These are phyloP conservation scores for Benincasa hispida DNA, from an alignment of 306 rosid genomes.

Conservation along the genomic window DNA sequence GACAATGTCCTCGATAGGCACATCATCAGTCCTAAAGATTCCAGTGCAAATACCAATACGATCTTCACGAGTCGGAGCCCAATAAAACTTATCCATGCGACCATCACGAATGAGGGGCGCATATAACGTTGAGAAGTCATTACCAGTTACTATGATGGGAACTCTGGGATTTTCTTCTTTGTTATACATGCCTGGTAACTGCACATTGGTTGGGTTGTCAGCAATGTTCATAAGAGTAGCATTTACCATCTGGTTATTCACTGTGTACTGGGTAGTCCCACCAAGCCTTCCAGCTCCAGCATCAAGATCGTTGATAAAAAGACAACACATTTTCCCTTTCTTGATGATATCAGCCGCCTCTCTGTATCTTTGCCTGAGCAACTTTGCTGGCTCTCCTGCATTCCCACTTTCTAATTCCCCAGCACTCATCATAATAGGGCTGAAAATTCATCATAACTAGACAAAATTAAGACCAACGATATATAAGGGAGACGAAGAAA, in stretches of 20 bases:
- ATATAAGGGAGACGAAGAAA: background rate
- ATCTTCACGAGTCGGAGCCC: conserved; percentile 52
- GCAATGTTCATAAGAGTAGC: conserved; percentile 59
- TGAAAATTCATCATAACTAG: conserved; percentile 14
- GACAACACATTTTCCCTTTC: conserved; percentile 47
- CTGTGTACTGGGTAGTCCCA: conserved; percentile 51
- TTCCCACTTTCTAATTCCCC: conserved; percentile 93
- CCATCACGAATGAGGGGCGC: conserved; percentile 57
- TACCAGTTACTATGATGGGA: conserved; percentile 40
- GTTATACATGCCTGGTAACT: conserved; percentile 48
- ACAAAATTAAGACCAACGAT: conserved; percentile 2
- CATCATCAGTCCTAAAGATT: conserved; percentile 32
- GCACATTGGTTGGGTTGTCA: conserved; percentile 47
- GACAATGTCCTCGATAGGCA: conserved; percentile 25
- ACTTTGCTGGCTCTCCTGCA: conserved; percentile 89
- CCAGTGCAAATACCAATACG: conserved; percentile 37
- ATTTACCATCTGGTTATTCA: conserved; percentile 53
- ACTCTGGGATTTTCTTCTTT: conserved; percentile 46
- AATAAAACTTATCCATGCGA: conserved; percentile 51
- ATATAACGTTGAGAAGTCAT: conserved; percentile 46
- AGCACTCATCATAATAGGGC: conserved; percentile 91
- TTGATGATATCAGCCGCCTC: conserved; percentile 66
- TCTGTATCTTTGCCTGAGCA: conserved; percentile 76
- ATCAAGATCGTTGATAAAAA: conserved; percentile 48
- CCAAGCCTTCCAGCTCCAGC: conserved; percentile 52